Evolutionary conservation across 2,329 filamentous ascomycete genomes (phyloP).

Genomic region (Aspergillus pseudotamarii): DNA sequence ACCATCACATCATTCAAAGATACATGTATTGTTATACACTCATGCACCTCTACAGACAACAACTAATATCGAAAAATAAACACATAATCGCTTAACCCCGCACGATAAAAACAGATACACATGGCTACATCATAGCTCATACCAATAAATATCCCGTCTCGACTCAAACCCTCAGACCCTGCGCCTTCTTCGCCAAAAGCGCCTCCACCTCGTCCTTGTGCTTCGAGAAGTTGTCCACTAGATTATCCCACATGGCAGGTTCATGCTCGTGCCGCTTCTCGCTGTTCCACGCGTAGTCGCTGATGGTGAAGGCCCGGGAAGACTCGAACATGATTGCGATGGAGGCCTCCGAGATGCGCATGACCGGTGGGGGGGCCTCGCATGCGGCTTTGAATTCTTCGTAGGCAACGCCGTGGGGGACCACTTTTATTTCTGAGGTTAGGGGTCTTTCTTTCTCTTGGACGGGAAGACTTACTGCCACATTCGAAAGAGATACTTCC

Average conservation of each 20-base stretch:
- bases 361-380: constrained; percentile 28
- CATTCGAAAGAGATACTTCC: constrained; percentile 41
- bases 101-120: background rate
- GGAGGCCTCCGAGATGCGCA: constrained; percentile 36
- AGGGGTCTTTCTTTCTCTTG: background rate
- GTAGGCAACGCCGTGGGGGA: constrained; percentile 40
- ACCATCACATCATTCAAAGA: no score
- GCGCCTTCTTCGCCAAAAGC: constrained; percentile 40
- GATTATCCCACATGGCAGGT: constrained; percentile 57
- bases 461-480: constrained; percentile 28
- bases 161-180: constrained; percentile 20
- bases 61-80: background rate
- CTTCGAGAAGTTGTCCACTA: constrained; percentile 56
- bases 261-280: constrained; percentile 50
- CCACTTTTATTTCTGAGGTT: constrained; percentile 28
- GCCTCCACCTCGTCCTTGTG: constrained; percentile 52
- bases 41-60: background rate
- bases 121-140: background rate
- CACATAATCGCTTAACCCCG: background rate
- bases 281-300: constrained; percentile 40
- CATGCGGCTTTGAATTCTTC: constrained; percentile 37
- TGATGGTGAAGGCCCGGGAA: constrained; percentile 38
- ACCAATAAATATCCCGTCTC: background rate
- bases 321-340: constrained; percentile 43
- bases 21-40: background rate